These are phyloP conservation scores for Mucor ambiguus DNA, from an alignment of 371 early-diverging fungal species.

Conservation along the genomic window DNA sequence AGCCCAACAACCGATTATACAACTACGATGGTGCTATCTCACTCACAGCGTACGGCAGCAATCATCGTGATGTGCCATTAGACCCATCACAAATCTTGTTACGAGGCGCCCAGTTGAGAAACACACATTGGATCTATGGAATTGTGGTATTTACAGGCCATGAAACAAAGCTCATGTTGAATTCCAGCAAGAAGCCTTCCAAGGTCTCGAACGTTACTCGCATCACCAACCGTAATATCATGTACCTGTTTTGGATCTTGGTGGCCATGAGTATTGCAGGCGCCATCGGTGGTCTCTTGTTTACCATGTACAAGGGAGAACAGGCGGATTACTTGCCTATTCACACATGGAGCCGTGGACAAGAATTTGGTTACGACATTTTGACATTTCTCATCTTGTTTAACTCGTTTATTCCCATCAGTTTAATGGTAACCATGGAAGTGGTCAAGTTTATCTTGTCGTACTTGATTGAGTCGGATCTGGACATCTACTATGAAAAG, in stretches of 20 bases:
- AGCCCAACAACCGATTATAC: conserved; percentile 81
- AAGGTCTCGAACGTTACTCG: conserved; percentile 60
- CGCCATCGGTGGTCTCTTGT: conserved; percentile 67
- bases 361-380: conserved; percentile 62
- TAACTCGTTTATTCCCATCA: conserved; percentile 84
- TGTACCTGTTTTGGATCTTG: conserved; percentile 84
- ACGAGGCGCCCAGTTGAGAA: conserved; percentile 81
- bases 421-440: conserved; percentile 83
- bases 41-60: conserved; percentile 39
- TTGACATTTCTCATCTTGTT: conserved; percentile 81
- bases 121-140: conserved; percentile 81
- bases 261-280: conserved; percentile 78
- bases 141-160: conserved; percentile 83
- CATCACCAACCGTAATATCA: conserved; percentile 87
- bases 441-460: conserved; percentile 68
- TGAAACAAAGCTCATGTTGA: conserved; percentile 81
- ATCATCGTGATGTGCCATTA: conserved; percentile 61
- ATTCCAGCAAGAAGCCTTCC: conserved; percentile 50
- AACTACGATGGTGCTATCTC: conserved; percentile 76
- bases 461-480: conserved; percentile 63
- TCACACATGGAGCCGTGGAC: conserved; percentile 12
- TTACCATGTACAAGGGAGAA: conserved; percentile 36
- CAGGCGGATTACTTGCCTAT: conserved; percentile 33
- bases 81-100: conserved; percentile 71
- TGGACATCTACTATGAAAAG: conserved; percentile 68